Evolutionary conservation across 495 filamentous ascomycete species (phyloP).

Genomic region (Chaetomium tenue): DNA sequence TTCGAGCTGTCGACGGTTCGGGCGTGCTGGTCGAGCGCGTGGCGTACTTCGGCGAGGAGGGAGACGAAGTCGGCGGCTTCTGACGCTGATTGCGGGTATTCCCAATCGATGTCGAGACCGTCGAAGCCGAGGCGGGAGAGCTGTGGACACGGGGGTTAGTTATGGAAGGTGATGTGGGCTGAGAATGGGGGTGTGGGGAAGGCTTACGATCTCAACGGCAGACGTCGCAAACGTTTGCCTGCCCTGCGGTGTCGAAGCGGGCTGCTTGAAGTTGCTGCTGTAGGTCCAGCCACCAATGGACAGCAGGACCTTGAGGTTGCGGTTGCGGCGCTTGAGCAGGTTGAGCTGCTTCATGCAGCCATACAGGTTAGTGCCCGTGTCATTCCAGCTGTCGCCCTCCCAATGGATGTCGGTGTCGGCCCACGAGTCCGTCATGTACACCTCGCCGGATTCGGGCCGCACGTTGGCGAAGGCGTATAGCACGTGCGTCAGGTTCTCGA

Average conservation of each 20-base stretch:
- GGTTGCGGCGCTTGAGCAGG: slow-evolving; percentile 82
- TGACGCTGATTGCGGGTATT: slow-evolving; percentile 53
- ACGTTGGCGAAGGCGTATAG: slow-evolving; percentile 74
- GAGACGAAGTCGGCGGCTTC: slow-evolving; percentile 76
- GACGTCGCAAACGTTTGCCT: slow-evolving; percentile 65
- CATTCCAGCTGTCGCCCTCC: slow-evolving; percentile 72
- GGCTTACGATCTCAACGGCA: slow-evolving; percentile 57
- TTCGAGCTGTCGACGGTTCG: slow-evolving; percentile 41
- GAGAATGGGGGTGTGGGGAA: neutral
- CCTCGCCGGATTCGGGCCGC: slow-evolving; percentile 61
- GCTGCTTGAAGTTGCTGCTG: slow-evolving; percentile 75
- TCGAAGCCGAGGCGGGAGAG: slow-evolving; percentile 62
- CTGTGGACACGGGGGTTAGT: slow-evolving; percentile 1
- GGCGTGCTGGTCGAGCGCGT: slow-evolving; percentile 59
- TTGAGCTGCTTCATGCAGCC: slow-evolving; percentile 93
- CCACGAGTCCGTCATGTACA: slow-evolving; percentile 77
- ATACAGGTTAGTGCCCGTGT: slow-evolving; percentile 72
- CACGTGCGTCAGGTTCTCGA: slow-evolving; percentile 84
- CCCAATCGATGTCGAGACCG: slow-evolving; percentile 63
- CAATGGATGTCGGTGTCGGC: slow-evolving; percentile 89
- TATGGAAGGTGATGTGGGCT: neutral
- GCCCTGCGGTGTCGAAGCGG: slow-evolving; percentile 63
- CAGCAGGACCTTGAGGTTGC: slow-evolving; percentile 85
- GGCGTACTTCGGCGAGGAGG: slow-evolving; percentile 64
- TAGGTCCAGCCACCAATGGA: slow-evolving; percentile 98